A percentile compares a stretch with the other conserved stretches of the same genome.
Evolutionary conservation across 108 stramenopile species (phyloP).

Genomic region (Hondaea fermentalgiana): DNA sequence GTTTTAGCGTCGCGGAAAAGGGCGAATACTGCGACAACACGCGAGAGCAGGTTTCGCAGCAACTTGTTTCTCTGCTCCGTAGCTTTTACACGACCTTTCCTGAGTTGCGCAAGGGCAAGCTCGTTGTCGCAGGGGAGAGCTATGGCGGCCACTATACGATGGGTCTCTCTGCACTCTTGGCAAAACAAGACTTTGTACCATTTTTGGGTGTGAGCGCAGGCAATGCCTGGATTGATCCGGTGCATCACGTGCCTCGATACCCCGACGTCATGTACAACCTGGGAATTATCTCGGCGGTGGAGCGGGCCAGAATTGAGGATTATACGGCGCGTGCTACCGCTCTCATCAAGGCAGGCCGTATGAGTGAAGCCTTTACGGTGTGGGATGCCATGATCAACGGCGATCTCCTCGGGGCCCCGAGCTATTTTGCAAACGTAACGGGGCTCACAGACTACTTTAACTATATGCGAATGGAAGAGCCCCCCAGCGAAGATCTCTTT

Average conservation of each 20-base stretch:
- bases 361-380: not conserved
- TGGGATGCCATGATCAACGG: conserved; percentile 30
- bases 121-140: conserved; percentile 30
- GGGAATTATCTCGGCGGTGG: not conserved
- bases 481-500: not conserved
- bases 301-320: not conserved
- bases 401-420: not conserved
- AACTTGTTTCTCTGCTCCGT: not conserved
- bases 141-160: conserved; percentile 32
- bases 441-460: not conserved
- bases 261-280: not conserved
- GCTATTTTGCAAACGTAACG: conserved; percentile 12
- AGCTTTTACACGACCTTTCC: conserved; percentile 20
- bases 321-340: not conserved
- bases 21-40: conserved; percentile 7
- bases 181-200: not conserved
- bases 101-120: not conserved
- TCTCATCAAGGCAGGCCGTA: not conserved
- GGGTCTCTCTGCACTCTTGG: not conserved
- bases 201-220: conserved; percentile 22
- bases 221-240: conserved; percentile 26
- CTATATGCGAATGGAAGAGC: not conserved
- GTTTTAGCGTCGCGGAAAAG: not conserved
- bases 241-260: not conserved
- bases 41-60: not conserved